Evolutionary conservation across 176 grass and related monocot genomes (phyloP).

Genomic region (Carex cristatella): DNA sequence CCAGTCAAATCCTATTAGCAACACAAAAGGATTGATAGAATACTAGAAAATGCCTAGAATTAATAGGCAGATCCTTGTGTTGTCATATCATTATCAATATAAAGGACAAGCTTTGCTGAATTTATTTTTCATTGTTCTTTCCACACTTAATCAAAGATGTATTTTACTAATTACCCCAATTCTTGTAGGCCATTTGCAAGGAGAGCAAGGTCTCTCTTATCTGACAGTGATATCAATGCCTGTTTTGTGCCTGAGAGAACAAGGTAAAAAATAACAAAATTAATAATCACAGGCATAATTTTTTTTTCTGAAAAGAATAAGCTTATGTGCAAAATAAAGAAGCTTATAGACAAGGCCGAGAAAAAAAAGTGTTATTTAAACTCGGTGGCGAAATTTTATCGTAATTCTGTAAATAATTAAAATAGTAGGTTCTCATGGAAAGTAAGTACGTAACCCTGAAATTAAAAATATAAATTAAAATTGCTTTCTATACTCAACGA

Average conservation of each 20-base stretch:
- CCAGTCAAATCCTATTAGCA: not conserved
- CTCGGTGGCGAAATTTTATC: not conserved
- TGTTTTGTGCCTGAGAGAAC: constrained; percentile 29
- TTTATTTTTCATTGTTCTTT: not conserved
- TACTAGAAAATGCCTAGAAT: not conserved
- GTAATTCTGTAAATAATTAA: not conserved
- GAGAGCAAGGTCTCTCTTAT: constrained; percentile 40
- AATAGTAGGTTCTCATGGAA: not conserved
- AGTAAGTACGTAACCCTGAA: not conserved
- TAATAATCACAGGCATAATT: not conserved
- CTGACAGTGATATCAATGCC: constrained; percentile 50
- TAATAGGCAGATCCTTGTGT: not conserved
- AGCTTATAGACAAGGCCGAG: not conserved
- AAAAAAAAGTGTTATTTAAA: not conserved
- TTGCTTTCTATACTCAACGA: not conserved
- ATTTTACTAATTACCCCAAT: constrained; percentile 30
- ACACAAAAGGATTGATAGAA: not conserved
- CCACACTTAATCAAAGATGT: not conserved
- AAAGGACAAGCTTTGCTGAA: not conserved
- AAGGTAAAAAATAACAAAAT: not conserved
- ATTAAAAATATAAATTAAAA: not conserved
- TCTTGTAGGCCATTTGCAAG: constrained; percentile 39
- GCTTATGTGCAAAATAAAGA: not conserved
- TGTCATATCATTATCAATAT: not conserved
- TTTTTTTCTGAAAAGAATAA: not conserved